Percentiles rank a stretch among this genome's conserved stretches.
phyloP scores from a whole-genome alignment of 2,329 filamentous ascomycete species.

The Neopestalotiopsis rosae region DNA sequence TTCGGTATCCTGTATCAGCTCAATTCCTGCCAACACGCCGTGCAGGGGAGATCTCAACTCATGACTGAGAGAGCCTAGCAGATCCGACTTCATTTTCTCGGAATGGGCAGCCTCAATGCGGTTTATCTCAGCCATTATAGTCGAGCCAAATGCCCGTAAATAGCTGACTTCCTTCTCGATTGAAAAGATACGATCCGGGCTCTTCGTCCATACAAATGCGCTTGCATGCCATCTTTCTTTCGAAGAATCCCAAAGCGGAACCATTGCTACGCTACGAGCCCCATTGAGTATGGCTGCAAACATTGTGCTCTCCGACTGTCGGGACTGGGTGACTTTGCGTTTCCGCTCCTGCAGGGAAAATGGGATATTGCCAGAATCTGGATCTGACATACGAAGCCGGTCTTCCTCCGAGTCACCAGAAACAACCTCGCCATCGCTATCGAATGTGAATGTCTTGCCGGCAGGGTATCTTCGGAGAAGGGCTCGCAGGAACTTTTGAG shows the following conservation, averaged over 20 bases:
- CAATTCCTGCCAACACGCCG: conserved; percentile 59
- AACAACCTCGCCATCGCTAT: conserved; percentile 41
- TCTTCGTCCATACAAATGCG: conserved; percentile 54
- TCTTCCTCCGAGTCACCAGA: conserved; percentile 31
- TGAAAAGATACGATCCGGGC: conserved; percentile 47
- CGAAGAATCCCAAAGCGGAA: conserved; percentile 53
- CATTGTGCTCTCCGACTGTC: conserved; percentile 32
- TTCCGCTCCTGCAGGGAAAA: neutral
- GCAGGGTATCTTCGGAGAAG: conserved; percentile 50
- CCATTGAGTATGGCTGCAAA: conserved; percentile 45
- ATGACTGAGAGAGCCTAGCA: conserved; percentile 64
- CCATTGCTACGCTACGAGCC: conserved; percentile 50
- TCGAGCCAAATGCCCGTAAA: conserved; percentile 55
- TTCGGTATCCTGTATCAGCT: conserved; percentile 57
- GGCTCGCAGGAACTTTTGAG: conserved; percentile 44
- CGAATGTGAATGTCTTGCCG: conserved; percentile 53
- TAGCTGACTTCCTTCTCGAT: conserved; percentile 54
- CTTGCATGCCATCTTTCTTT: conserved; percentile 54
- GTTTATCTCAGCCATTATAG: conserved; percentile 61
- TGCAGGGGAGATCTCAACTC: conserved; percentile 67
- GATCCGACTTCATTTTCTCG: conserved; percentile 58
- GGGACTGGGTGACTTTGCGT: conserved; percentile 19
- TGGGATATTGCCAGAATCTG: neutral
- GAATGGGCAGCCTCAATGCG: conserved; percentile 43
- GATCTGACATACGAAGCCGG: conserved; percentile 8